phyloP scores from a whole-genome alignment of 768 basidiomycete species.

The Hemileccinum impolitum region DNA sequence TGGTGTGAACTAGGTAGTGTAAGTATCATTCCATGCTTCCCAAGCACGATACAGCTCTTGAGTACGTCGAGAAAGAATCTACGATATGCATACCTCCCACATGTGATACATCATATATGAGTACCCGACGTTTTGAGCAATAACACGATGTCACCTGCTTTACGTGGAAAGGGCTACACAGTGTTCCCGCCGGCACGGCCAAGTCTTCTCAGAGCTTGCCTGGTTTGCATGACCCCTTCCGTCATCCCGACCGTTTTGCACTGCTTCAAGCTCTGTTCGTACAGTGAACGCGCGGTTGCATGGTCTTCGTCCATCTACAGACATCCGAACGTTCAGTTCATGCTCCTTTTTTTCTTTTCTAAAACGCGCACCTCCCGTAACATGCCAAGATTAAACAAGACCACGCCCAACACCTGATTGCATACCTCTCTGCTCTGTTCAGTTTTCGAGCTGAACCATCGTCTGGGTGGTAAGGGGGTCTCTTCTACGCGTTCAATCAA shows the following conservation, averaged over 20 bases:
- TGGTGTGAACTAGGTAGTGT: too few relatives aligned
- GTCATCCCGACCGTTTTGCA: slow-evolving; percentile 30
- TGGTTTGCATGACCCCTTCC: slow-evolving; percentile 36
- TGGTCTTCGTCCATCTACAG: slow-evolving; percentile 34
- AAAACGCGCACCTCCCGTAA: slow-evolving; percentile 40
- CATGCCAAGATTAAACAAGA: slow-evolving; percentile 60
- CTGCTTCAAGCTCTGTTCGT: slow-evolving; percentile 31
- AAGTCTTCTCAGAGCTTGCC: slow-evolving; percentile 32
- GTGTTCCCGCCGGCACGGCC: background rate
- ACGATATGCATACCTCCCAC: too few relatives aligned
- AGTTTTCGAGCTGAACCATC: slow-evolving; percentile 20
- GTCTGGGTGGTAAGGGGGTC: slow-evolving; percentile 12
- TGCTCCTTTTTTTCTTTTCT: background rate
- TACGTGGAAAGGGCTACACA: background rate
- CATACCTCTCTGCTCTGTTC: slow-evolving; percentile 39
- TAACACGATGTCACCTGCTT: background rate
- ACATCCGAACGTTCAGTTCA: background rate
- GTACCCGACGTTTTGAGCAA: too few relatives aligned
- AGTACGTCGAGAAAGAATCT: too few relatives aligned
- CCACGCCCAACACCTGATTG: slow-evolving; percentile 52
- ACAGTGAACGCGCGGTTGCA: slow-evolving; percentile 28
- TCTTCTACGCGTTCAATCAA: slow-evolving; percentile 29
- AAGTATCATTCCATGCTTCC: too few relatives aligned
- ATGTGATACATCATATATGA: too few relatives aligned
- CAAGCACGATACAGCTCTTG: too few relatives aligned